Evolutionary conservation across 2,329 filamentous ascomycete genomes (phyloP), one percentile per base, ranked within the genome.

Genomic region (Ophiostoma sp.): DNA sequence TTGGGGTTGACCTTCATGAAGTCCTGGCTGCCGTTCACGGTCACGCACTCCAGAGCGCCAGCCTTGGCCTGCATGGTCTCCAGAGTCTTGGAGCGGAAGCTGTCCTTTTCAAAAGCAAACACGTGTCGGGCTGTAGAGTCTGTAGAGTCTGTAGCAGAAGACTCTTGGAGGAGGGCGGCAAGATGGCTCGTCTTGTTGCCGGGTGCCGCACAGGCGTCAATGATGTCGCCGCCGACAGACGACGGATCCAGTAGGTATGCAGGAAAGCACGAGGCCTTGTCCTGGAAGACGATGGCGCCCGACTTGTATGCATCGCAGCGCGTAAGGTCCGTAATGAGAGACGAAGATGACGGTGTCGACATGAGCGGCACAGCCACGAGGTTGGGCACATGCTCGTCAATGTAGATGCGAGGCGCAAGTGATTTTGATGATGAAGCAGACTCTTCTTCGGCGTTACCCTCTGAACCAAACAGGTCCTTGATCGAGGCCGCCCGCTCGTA

Each of bases 151-250:
- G 27, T 5, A n/a, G 14, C 5, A n/a, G 40, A 6, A 8, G 36
- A 38, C 8, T 68, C 79, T 66, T 76, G 81, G 65, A 95, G 75
- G 4, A 97, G 86, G 1, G 92, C 90, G 0, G 93, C 93, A 64
- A 96, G 79, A 77, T 98, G 95, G 7, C 94, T 98, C 1, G 95
- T 98, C 79, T 99, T 99, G 78, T 99, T 99, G 5, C 95, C 95
- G 1, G 95, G 95, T 0, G 95, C 95, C 0, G 95, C 92, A 76
- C 94, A 98, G 0, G 91, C 91, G 77, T 99, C 95, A n/a, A 98
- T 86, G 8, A 96, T 81, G 74, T 95, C 87, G 38, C 92, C 85
- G 12, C 52, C 68, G 1, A 49, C 41, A 0, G 86, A 80, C 0
- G 79, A 80, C 0, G 90, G 87, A 66, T 96, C 83, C 0, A 99